Evolutionary conservation across 768 basidiomycete genomes (phyloP).

Genomic region (Steccherinum ochraceum): DNA sequence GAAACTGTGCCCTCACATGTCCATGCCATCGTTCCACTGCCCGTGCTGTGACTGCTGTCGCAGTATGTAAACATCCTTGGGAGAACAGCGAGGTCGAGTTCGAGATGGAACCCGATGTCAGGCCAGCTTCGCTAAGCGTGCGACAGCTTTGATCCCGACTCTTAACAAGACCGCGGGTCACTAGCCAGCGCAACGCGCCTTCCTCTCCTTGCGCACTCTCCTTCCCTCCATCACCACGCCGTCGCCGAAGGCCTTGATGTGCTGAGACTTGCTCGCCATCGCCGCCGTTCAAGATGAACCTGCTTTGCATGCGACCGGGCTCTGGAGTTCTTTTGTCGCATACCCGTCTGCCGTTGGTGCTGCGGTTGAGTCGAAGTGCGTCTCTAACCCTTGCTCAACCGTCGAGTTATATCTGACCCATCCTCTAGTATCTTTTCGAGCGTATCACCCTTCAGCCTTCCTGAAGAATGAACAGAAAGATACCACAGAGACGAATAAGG

Average conservation of each 20-base stretch:
- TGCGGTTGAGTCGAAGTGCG: background rate
- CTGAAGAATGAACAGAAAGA: slow-evolving; percentile 7
- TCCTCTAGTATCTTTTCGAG: slow-evolving; percentile 1
- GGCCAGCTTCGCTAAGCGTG: background rate
- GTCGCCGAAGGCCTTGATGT: too few species aligned
- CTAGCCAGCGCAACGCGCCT: background rate
- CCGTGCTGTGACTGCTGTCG: background rate
- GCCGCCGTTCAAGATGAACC: background rate
- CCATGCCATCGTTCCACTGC: background rate
- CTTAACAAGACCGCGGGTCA: background rate
- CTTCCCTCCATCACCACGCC: background rate
- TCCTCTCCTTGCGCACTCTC: background rate
- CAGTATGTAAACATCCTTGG: background rate
- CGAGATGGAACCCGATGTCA: background rate
- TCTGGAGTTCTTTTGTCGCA: background rate
- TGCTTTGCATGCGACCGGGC: background rate
- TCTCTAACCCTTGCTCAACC: background rate
- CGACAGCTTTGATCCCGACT: background rate
- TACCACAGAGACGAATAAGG: slow-evolving; percentile 4
- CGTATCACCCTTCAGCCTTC: slow-evolving; percentile 4
- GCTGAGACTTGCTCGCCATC: too few species aligned
- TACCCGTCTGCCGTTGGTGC: background rate
- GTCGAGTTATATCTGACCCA: background rate
- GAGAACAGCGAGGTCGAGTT: background rate
- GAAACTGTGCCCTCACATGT: slow-evolving; percentile 2